A percentile compares a stretch with the other conserved stretches of the same genome.
Evolutionary conservation across 306 rosid genomes (phyloP).

Genomic region (Cucumis melo): DNA sequence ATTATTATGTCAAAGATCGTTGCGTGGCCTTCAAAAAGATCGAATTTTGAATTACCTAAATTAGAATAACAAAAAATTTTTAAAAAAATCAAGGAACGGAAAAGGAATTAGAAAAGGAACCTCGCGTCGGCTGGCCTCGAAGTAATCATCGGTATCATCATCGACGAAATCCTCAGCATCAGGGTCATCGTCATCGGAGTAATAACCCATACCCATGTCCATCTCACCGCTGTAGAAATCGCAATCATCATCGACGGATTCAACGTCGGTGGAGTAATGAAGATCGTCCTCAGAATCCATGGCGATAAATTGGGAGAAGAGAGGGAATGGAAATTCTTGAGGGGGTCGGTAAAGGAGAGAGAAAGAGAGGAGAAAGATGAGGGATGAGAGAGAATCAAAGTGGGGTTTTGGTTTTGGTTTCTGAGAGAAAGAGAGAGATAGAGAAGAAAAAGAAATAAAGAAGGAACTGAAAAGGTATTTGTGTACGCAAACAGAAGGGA

Average conservation of each 20-base stretch:
- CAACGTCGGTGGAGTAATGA: conserved; percentile 73
- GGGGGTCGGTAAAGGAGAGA: background rate
- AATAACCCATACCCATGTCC: conserved; percentile 37
- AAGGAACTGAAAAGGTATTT: background rate
- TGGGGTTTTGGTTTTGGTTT: conserved; percentile 4
- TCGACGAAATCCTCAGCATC: conserved; percentile 17
- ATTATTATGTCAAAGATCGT: background rate
- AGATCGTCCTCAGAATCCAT: conserved; percentile 86
- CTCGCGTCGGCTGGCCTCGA: conserved; percentile 56
- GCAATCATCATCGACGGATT: conserved; percentile 51
- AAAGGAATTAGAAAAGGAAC: conserved; percentile 13
- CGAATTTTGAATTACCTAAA: background rate
- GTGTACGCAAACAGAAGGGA: background rate
- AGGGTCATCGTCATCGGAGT: conserved; percentile 28
- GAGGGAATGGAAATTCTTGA: background rate
- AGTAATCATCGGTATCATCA: conserved; percentile 33
- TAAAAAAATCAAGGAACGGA: background rate
- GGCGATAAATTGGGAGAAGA: background rate
- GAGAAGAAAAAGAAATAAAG: background rate
- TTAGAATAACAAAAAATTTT: background rate
- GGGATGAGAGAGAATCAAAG: background rate
- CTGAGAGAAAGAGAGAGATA: background rate
- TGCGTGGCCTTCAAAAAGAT: background rate
- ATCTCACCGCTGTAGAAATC: conserved; percentile 62
- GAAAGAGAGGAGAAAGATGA: too few relatives aligned